These are phyloP conservation scores for Neofusicoccum cordaticola DNA, from an alignment of 2,329 filamentous ascomycete species.

Conservation along the genomic window DNA sequence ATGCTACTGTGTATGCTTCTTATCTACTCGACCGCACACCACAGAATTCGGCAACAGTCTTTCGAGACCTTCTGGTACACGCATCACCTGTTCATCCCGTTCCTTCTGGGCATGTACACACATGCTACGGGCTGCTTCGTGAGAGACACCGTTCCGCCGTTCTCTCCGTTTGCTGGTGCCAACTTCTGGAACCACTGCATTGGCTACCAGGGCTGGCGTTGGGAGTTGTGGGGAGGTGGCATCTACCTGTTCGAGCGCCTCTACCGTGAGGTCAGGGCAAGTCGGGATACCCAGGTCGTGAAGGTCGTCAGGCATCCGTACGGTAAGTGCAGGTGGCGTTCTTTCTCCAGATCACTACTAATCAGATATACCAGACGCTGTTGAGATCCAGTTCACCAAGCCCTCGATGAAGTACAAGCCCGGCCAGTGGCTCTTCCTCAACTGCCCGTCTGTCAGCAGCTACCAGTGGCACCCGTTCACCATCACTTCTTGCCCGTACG, in stretches of 20 bases:
- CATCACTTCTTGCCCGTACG: conserved; percentile 95
- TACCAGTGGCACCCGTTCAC: conserved; percentile 98
- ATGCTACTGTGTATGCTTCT: conserved; percentile 99
- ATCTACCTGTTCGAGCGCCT: conserved; percentile 85
- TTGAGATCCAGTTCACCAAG: conserved; percentile 96
- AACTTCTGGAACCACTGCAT: conserved; percentile 90
- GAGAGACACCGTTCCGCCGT: conserved; percentile 67
- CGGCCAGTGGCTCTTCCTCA: conserved; percentile 96
- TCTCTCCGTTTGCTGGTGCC: conserved; percentile 80
- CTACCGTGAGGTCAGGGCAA: conserved; percentile 83
- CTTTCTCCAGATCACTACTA: not conserved
- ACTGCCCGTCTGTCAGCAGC: conserved; percentile 81
- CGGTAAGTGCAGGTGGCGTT: conserved; percentile 53
- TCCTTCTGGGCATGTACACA: conserved; percentile 89
- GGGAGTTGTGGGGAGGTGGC: conserved; percentile 84
- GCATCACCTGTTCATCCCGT: conserved; percentile 97
- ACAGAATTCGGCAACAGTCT: conserved; percentile 90
- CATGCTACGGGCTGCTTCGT: conserved; percentile 97
- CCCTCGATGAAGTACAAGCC: conserved; percentile 97
- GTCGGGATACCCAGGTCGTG: conserved; percentile 82
- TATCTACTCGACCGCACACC: conserved; percentile 95
- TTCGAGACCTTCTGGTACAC: conserved; percentile 99
- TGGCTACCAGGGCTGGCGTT: conserved; percentile 94
- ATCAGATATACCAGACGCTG: conserved; percentile 62
- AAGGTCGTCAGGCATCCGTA: conserved; percentile 95